phyloP scores from a whole-genome alignment of 345 rosid genomes.

The Tarenaya hassleriana region DNA sequence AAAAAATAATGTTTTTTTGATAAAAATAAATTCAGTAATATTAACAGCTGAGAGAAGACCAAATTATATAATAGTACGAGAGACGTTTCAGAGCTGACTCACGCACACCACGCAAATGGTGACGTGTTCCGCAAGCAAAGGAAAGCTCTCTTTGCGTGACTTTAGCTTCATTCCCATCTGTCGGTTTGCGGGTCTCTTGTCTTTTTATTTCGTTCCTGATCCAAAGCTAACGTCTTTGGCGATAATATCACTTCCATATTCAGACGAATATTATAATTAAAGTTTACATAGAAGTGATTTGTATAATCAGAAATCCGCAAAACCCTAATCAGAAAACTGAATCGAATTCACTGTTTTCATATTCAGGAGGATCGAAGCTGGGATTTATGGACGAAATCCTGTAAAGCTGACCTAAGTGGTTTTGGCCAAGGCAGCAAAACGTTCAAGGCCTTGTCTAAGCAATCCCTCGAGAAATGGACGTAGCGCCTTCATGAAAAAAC shows the following conservation, averaged over 20 bases:
- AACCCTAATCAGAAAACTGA: neutral
- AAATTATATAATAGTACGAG: no score
- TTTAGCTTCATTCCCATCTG: conserved; percentile 19
- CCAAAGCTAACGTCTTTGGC: conserved; percentile 9
- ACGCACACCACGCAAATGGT: conserved; percentile 33
- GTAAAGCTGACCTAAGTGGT: conserved; percentile 22
- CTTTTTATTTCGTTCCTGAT: neutral
- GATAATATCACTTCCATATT: no score
- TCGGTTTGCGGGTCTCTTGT: conserved; percentile 18
- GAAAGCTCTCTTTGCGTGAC: conserved; percentile 22
- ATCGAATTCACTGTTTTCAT: conserved; percentile 1
- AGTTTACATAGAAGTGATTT: no score
- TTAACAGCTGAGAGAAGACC: no score
- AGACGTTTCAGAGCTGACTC: no score
- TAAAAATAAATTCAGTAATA: no score
- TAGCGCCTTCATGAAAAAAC: conserved; percentile 40
- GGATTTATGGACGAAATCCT: no score
- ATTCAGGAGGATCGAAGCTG: no score
- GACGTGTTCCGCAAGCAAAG: conserved; percentile 9
- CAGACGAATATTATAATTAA: no score
- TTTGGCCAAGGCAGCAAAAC: conserved; percentile 44
- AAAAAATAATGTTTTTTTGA: no score
- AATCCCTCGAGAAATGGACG: conserved; percentile 63
- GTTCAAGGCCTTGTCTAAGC: conserved; percentile 59
- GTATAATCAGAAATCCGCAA: no score